Conservation (phyloP, 371 early-diverging fungal genomes). For the Mucor irregularis region DNA sequence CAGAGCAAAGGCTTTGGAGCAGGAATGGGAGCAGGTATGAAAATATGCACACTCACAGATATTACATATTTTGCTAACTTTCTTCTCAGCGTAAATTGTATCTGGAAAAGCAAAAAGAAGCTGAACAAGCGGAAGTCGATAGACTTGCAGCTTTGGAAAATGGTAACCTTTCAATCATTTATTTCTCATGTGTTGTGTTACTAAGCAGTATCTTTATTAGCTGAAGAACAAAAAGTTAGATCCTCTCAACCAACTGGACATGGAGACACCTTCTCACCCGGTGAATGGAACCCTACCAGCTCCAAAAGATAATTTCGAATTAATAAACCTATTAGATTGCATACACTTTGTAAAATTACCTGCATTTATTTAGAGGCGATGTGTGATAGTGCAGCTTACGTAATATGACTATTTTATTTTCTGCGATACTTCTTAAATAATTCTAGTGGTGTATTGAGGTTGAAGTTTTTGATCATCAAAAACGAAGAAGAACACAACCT, state of each 20-base stretch:
- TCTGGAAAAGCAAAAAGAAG: constrained; percentile 13
- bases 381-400: too few species aligned
- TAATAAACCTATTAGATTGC: too few species aligned
- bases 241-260: constrained; percentile 35
- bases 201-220: too few species aligned
- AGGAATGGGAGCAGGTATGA: constrained; percentile 31
- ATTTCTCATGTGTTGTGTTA: too few species aligned
- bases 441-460: too few species aligned
- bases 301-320: constrained; percentile 4
- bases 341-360: too few species aligned
- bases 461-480: too few species aligned
- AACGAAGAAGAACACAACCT: too few species aligned
- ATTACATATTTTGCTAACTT: background rate
- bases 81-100: constrained; percentile 25
- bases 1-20: constrained; percentile 39
- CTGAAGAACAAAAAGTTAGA: background rate
- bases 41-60: background rate
- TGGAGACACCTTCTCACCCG: constrained; percentile 44
- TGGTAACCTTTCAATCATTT: background rate
- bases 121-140: constrained; percentile 5
- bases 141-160: constrained; percentile 9
- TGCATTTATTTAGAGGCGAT: too few species aligned
- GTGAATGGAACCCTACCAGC: constrained; percentile 38
- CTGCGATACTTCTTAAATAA: too few species aligned
- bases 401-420: too few species aligned